Conservation (phyloP, 2,329 filamentous ascomycete genomes). For the Sphaceloma murrayae region DNA sequence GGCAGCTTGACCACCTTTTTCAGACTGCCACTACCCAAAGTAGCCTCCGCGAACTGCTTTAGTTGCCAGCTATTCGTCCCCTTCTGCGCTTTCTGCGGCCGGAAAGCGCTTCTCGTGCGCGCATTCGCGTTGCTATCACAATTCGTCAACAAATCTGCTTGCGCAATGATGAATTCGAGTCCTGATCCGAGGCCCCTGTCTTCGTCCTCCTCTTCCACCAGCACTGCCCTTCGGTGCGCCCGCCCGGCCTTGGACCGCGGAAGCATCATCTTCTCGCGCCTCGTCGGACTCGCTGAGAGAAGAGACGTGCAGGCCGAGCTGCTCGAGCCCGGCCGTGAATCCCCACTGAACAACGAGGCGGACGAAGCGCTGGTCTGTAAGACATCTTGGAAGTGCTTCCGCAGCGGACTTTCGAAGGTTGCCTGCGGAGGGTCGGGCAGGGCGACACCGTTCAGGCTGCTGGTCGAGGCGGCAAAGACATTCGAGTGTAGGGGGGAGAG, state of each 20-base stretch:
- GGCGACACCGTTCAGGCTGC: constrained; percentile 33
- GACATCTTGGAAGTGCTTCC: constrained; percentile 23
- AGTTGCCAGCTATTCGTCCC: constrained; percentile 88
- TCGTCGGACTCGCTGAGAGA: constrained; percentile 13
- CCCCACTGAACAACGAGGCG: constrained; percentile 4
- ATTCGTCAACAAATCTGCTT: constrained; percentile 33
- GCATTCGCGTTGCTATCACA: constrained; percentile 38
- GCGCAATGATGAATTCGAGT: constrained; percentile 22
- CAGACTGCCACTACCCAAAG: constrained; percentile 85
- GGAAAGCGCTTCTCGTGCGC: constrained; percentile 82
- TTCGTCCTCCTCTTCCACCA: constrained; percentile 10
- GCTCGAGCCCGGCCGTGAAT: constrained; percentile 6
- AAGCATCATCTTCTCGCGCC: constrained; percentile 15
- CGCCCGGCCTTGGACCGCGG: constrained; percentile 8
- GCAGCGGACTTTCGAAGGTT: constrained; percentile 27
- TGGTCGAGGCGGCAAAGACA: constrained; percentile 27
- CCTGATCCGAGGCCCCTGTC: constrained; percentile 22
- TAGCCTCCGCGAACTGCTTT: constrained; percentile 96
- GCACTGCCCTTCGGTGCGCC: constrained; percentile 15
- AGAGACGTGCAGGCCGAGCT: constrained; percentile 10
- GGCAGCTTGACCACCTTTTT: constrained; percentile 94
- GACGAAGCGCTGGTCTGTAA: constrained; percentile 16
- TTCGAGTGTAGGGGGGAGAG: constrained; percentile 37
- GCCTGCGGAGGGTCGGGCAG: constrained; percentile 25
- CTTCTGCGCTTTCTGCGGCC: constrained; percentile 72